These are phyloP conservation scores for Dichotomocladium elegans DNA, from an alignment of 371 early-diverging fungal genomes.

Conservation along the genomic window DNA sequence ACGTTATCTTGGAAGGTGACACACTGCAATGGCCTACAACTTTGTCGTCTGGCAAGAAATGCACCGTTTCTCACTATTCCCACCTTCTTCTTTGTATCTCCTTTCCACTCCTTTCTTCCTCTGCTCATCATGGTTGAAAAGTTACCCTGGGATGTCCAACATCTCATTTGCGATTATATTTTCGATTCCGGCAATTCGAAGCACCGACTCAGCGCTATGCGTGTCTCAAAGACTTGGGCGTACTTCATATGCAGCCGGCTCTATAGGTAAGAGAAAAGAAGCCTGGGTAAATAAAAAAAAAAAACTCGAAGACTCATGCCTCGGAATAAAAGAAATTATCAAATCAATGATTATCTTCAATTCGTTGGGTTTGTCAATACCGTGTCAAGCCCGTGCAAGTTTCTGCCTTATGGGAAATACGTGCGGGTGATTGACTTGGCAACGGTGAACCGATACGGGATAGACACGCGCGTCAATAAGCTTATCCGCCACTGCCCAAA, in stretches of 20 bases:
- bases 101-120: background rate
- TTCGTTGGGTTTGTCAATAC: constrained; percentile 18
- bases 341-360: constrained; percentile 7
- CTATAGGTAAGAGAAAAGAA: constrained; percentile 5
- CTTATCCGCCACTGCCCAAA: constrained; percentile 11
- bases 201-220: constrained; percentile 9
- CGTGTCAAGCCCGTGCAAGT: background rate
- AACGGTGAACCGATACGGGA: constrained; percentile 16
- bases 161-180: constrained; percentile 12
- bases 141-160: constrained; percentile 9
- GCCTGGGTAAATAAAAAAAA: background rate
- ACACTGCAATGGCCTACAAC: no score
- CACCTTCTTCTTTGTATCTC: background rate
- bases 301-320: background rate
- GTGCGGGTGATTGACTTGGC: constrained; percentile 10
- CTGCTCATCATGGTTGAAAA: background rate
- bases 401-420: constrained; percentile 11
- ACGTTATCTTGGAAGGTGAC: no score
- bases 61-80: no score
- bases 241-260: constrained; percentile 10
- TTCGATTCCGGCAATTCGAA: constrained; percentile 4
- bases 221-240: constrained; percentile 14
- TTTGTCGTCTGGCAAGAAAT: no score
- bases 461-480: constrained; percentile 9
- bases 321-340: constrained; percentile 9